Evolutionary conservation across 2,329 filamentous ascomycete genomes (phyloP).

Genomic region (Nigrospora oryzae): DNA sequence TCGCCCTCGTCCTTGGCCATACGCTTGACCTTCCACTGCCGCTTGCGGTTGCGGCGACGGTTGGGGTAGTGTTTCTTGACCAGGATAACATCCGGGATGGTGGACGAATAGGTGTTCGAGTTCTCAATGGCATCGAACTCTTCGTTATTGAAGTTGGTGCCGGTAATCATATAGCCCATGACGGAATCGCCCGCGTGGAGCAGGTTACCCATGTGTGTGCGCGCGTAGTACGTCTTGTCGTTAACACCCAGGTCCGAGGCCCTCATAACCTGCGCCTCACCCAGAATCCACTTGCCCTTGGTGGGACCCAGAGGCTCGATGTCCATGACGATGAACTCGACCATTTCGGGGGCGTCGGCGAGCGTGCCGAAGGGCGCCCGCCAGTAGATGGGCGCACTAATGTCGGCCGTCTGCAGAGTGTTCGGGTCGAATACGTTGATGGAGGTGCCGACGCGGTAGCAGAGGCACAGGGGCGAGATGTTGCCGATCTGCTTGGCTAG

Average conservation of each 20-base stretch:
- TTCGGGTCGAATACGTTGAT: conserved; percentile 85
- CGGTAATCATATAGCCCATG: conserved; percentile 86
- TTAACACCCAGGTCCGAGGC: conserved; percentile 81
- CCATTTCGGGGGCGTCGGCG: conserved; percentile 74
- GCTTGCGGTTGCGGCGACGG: conserved; percentile 71
- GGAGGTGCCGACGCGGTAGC: conserved; percentile 80
- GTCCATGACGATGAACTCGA: conserved; percentile 92
- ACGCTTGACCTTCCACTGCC: conserved; percentile 92
- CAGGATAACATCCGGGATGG: conserved; percentile 84
- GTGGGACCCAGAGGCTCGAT: conserved; percentile 71
- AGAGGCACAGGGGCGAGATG: conserved; percentile 78
- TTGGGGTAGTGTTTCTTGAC: conserved; percentile 93
- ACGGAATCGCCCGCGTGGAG: conserved; percentile 85
- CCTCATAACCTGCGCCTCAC: conserved; percentile 81
- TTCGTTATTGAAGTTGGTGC: conserved; percentile 34
- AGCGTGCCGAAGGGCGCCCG: conserved; percentile 76
- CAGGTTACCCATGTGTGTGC: conserved; percentile 81
- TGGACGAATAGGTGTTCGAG: conserved; percentile 65
- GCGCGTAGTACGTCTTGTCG: conserved; percentile 78
- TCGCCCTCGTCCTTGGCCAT: conserved; percentile 88
- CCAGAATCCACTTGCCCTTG: conserved; percentile 75
- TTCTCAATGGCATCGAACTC: conserved; percentile 54
- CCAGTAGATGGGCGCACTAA: conserved; percentile 82
- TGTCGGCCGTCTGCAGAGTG: conserved; percentile 83
- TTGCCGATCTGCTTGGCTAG: conserved; percentile 83